Evolutionary conservation across 2,329 filamentous ascomycete species (phyloP).

Genomic region (Aspergillus tubingensis): DNA sequence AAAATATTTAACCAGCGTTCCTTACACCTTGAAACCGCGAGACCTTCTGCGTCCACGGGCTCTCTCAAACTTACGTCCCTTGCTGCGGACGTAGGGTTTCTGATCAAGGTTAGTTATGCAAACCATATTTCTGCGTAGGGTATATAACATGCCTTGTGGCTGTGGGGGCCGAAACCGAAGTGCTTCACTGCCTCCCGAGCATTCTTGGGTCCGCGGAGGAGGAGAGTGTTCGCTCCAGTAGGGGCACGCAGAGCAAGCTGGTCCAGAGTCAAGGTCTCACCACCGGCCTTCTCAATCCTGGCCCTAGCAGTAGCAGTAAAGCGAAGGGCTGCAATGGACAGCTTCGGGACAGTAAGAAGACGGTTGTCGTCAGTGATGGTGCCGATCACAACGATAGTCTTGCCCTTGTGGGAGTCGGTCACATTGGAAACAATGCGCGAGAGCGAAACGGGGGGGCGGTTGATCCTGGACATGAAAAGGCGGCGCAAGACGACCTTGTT

Average conservation of each 20-base stretch:
- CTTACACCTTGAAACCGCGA: conserved; percentile 99
- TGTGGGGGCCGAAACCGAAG: conserved; percentile 98
- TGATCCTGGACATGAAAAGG: conserved; percentile 98
- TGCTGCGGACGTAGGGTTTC: conserved; percentile 97
- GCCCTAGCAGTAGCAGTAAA: conserved; percentile 96
- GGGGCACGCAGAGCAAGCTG: conserved; percentile 94
- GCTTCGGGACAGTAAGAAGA: conserved; percentile 84
- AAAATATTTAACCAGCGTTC: background rate
- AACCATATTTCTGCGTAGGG: background rate
- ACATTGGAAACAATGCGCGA: conserved; percentile 77
- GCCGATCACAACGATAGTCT: conserved; percentile 92
- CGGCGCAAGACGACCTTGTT: conserved; percentile 98
- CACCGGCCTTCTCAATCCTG: conserved; percentile 88
- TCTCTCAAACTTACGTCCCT: conserved; percentile 99
- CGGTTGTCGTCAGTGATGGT: conserved; percentile 99
- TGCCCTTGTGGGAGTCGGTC: conserved; percentile 59
- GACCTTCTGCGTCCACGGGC: conserved; percentile 98
- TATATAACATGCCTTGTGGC: conserved; percentile 73
- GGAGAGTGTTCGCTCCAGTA: conserved; percentile 93
- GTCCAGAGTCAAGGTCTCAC: conserved; percentile 93
- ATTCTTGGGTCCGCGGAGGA: conserved; percentile 98
- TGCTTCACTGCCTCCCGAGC: conserved; percentile 97
- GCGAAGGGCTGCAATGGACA: conserved; percentile 88
- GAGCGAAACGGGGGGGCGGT: conserved; percentile 91
- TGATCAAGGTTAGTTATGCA: conserved; percentile 40